A percentile compares a stretch with the other conserved stretches of the same genome.
phyloP scores from a whole-genome alignment of 108 stramenopile species.

The Pseudonitzschia pungens region DNA sequence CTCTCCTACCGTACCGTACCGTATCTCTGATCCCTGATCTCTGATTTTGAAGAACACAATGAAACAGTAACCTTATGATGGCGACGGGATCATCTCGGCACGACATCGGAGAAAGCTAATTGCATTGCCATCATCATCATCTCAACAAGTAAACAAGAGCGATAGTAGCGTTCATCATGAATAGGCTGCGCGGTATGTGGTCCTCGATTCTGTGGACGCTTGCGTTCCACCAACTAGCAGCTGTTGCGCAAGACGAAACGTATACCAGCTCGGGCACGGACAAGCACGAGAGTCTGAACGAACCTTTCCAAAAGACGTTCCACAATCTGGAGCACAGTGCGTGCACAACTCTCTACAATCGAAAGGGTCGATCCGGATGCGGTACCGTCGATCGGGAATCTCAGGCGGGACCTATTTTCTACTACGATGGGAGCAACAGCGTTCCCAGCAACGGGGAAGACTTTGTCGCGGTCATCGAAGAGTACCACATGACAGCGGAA shows the following conservation, averaged over 20 bases:
- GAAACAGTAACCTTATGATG: not conserved
- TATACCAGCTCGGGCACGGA: not conserved
- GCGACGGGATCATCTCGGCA: not conserved
- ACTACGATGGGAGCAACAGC: conserved; percentile 42
- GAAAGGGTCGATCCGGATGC: conserved; percentile 77
- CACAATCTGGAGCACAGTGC: conserved; percentile 55
- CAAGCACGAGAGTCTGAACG: conserved; percentile 34
- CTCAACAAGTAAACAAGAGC: conserved; percentile 32
- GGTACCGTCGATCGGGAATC: conserved; percentile 59
- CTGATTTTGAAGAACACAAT: not conserved
- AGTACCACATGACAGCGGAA: conserved; percentile 48
- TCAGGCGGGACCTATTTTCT: conserved; percentile 56
- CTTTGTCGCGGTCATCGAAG: conserved; percentile 78
- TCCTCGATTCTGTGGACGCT: conserved; percentile 18
- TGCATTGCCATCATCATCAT: not conserved
- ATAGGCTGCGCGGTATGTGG: conserved; percentile 5
- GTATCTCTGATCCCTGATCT: too few species aligned
- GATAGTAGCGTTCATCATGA: conserved; percentile 8
- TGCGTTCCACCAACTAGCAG: not conserved
- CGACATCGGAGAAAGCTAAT: not conserved
- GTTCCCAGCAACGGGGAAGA: conserved; percentile 21
- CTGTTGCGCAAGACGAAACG: not conserved
- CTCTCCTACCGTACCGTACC: too few species aligned
- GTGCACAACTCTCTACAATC: conserved; percentile 71
- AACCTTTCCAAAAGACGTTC: conserved; percentile 71